Percentiles rank a stretch among this genome's conserved stretches.
These are phyloP conservation scores for Prunus yedoensis DNA, from an alignment of 331 rosid species.

Conservation along the genomic window DNA sequence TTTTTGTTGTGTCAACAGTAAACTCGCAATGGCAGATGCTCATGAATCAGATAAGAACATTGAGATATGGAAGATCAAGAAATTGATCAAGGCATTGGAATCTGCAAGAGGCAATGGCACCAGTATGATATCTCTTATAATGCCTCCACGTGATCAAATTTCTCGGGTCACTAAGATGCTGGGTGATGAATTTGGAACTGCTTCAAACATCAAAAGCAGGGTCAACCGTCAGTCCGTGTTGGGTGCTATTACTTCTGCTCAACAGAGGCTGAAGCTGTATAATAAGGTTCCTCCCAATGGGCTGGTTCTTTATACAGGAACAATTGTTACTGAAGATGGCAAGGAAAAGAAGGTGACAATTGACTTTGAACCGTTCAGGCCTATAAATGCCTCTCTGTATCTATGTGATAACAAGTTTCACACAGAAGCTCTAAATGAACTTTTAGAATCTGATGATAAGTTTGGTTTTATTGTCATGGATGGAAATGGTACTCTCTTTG, in stretches of 20 bases:
- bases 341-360: conserved; percentile 76
- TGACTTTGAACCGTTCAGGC: conserved; percentile 76
- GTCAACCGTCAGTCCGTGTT: conserved; percentile 77
- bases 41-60: conserved; percentile 78
- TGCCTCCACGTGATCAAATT: conserved; percentile 78
- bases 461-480: conserved; percentile 83
- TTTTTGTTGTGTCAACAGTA: no score
- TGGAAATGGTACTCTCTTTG: conserved; percentile 78
- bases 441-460: conserved; percentile 73
- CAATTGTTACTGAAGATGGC: conserved; percentile 71
- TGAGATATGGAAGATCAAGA: conserved; percentile 79
- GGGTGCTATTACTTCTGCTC: conserved; percentile 77
- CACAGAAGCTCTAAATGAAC: conserved; percentile 66
- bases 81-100: conserved; percentile 71
- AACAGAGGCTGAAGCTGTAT: conserved; percentile 74
- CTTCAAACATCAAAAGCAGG: conserved; percentile 76
- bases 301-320: conserved; percentile 71
- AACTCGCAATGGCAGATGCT: conserved; percentile 32
- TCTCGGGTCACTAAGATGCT: conserved; percentile 83
- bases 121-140: conserved; percentile 79
- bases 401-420: conserved; percentile 80
- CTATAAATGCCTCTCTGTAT: conserved; percentile 70
- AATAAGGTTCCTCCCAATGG: conserved; percentile 80
- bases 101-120: conserved; percentile 85
- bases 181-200: conserved; percentile 83